Conservation (phyloP, 2,329 filamentous ascomycete species). For the Alternaria novae-zelandiae region DNA sequence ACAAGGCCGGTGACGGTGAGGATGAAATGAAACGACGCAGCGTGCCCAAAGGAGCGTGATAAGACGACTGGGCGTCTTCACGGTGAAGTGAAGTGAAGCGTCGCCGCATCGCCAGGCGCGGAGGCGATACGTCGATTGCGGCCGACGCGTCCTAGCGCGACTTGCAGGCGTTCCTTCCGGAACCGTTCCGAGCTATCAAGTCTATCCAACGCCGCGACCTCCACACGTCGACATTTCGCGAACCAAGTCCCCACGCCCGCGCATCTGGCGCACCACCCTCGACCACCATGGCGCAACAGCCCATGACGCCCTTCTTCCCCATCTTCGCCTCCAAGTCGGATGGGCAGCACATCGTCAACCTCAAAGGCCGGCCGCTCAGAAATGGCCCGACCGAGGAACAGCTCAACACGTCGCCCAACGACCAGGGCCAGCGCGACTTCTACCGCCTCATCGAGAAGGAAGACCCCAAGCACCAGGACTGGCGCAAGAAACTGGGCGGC, state of each 20-base stretch:
- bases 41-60: background rate
- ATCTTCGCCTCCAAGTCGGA: constrained; percentile 58
- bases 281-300: constrained; percentile 39
- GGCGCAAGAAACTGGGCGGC: constrained; percentile 65
- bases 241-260: background rate
- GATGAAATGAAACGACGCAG: background rate
- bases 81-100: constrained; percentile 11
- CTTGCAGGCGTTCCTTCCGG: background rate
- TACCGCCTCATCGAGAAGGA: constrained; percentile 59
- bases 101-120: background rate
- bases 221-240: background rate
- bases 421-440: constrained; percentile 61
- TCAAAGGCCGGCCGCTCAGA: constrained; percentile 56
- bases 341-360: constrained; percentile 57
- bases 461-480: constrained; percentile 62
- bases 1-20: constrained; percentile 7
- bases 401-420: constrained; percentile 59
- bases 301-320: constrained; percentile 55
- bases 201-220: background rate
- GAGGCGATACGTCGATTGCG: background rate
- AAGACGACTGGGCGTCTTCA: background rate
- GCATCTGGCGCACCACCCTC: constrained; percentile 9
- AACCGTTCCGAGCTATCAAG: background rate
- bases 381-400: constrained; percentile 61
- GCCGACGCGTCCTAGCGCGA: constrained; percentile 12